Evolutionary conservation across 768 basidiomycete genomes (phyloP).

Genomic region (Naematelia aurantialba): DNA sequence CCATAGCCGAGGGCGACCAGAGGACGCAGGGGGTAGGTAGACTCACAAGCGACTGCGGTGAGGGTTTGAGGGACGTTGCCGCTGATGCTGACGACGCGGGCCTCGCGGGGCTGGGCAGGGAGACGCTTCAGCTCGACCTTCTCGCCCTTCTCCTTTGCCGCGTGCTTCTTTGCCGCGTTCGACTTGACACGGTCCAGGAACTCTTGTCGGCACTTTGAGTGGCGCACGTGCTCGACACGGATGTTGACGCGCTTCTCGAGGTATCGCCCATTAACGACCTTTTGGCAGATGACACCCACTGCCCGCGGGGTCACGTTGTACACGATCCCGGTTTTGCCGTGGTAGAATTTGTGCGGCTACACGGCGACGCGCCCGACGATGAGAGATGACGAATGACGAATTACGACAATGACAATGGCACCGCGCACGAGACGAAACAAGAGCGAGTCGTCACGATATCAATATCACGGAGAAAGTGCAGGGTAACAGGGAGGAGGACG

Average conservation of each 20-base stretch:
- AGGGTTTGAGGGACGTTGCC: conserved; percentile 89
- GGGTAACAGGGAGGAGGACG: neutral
- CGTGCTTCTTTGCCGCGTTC: conserved; percentile 77
- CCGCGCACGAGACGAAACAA: too few species aligned
- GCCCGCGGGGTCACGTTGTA: conserved; percentile 96
- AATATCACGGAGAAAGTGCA: neutral
- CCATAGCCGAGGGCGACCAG: conserved; percentile 66
- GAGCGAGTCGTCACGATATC: too few species aligned
- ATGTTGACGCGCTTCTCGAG: conserved; percentile 99
- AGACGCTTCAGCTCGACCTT: conserved; percentile 79
- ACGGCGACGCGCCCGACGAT: neutral
- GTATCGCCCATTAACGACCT: conserved; percentile 98
- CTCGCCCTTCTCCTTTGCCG: conserved; percentile 90
- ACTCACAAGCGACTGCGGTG: conserved; percentile 67
- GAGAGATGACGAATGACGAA: too few species aligned
- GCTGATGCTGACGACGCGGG: conserved; percentile 66
- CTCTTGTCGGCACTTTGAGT: conserved; percentile 97
- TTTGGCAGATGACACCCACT: conserved; percentile 96
- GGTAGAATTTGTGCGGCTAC: conserved; percentile 40
- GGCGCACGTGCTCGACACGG: conserved; percentile 88
- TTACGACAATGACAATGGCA: too few species aligned
- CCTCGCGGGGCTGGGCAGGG: conserved; percentile 74
- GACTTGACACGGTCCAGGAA: conserved; percentile 93
- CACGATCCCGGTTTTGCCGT: conserved; percentile 91
- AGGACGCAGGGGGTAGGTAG: conserved; percentile 59